These are phyloP conservation scores for Fusarium cyanostomum DNA, from an alignment of 2,329 filamentous ascomycete genomes.

Conservation along the genomic window DNA sequence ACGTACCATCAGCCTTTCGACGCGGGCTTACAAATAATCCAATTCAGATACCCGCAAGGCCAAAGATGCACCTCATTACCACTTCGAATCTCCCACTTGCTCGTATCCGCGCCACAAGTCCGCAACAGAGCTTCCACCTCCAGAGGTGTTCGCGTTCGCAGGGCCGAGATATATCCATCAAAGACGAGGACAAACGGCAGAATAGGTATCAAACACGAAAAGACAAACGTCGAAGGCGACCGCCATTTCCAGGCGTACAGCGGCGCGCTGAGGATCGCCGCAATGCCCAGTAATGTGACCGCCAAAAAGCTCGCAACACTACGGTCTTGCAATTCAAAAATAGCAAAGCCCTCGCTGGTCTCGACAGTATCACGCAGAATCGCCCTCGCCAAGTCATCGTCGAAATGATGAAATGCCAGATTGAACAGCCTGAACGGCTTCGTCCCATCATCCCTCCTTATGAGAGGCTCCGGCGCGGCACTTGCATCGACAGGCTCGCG, in stretches of 20 bases:
- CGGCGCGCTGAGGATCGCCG: slow-evolving; percentile 61
- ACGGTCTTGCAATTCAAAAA: slow-evolving; percentile 80
- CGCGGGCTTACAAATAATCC: slow-evolving; percentile 59
- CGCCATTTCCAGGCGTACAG: slow-evolving; percentile 62
- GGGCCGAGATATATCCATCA: slow-evolving; percentile 73
- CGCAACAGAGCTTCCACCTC: slow-evolving; percentile 71
- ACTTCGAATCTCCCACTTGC: slow-evolving; percentile 60
- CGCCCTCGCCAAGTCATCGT: slow-evolving; percentile 66
- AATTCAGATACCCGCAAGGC: slow-evolving; percentile 61
- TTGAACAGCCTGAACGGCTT: slow-evolving; percentile 76
- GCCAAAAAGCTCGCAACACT: slow-evolving; percentile 63
- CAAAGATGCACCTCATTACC: slow-evolving; percentile 59
- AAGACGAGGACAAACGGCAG: slow-evolving; percentile 74
- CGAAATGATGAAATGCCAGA: slow-evolving; percentile 81
- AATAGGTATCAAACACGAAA: slow-evolving; percentile 72
- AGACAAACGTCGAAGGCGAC: slow-evolving; percentile 66
- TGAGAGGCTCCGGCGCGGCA: slow-evolving; percentile 62
- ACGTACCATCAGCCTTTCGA: slow-evolving; percentile 14
- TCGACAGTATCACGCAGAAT: slow-evolving; percentile 72
- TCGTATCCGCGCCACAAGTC: slow-evolving; percentile 56
- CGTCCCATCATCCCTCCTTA: slow-evolving; percentile 50
- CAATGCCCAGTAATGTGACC: slow-evolving; percentile 61
- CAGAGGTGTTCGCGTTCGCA: slow-evolving; percentile 72
- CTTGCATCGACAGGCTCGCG: slow-evolving; percentile 71
- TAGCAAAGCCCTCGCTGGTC: slow-evolving; percentile 73